phyloP scores from a whole-genome alignment of 352 stramenopile genomes.

The Pythium diclinum region DNA sequence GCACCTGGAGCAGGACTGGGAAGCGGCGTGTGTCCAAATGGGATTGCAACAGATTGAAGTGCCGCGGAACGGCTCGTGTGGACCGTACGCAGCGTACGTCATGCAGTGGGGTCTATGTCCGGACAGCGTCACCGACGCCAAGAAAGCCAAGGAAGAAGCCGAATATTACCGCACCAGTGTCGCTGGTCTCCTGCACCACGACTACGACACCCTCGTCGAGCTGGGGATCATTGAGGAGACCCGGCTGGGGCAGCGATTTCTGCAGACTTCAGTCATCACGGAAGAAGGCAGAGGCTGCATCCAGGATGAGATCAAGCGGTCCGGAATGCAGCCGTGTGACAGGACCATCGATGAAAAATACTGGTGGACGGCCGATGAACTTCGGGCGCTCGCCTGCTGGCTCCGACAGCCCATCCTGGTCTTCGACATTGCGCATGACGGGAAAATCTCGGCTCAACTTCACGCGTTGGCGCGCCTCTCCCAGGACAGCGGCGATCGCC shows the following conservation, averaged over 20 bases:
- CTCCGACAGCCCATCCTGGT: background rate
- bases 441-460: background rate
- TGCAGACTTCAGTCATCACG: background rate
- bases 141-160: background rate
- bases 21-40: background rate
- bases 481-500: background rate
- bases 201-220: background rate
- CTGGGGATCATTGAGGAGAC: background rate
- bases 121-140: background rate
- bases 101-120: background rate
- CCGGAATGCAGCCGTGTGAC: background rate
- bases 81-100: background rate
- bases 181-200: background rate
- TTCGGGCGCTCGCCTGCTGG: background rate
- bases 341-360: background rate
- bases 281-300: background rate
- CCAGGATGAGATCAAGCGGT: background rate
- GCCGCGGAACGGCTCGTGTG: background rate
- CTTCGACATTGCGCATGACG: background rate
- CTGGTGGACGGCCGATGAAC: background rate
- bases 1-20: background rate
- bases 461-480: background rate
- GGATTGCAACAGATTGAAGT: background rate
- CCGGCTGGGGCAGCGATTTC: background rate
- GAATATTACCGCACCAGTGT: background rate